Conservation (phyloP, 2,329 filamentous ascomycete genomes). For the Geoglossum cookeanum region DNA sequence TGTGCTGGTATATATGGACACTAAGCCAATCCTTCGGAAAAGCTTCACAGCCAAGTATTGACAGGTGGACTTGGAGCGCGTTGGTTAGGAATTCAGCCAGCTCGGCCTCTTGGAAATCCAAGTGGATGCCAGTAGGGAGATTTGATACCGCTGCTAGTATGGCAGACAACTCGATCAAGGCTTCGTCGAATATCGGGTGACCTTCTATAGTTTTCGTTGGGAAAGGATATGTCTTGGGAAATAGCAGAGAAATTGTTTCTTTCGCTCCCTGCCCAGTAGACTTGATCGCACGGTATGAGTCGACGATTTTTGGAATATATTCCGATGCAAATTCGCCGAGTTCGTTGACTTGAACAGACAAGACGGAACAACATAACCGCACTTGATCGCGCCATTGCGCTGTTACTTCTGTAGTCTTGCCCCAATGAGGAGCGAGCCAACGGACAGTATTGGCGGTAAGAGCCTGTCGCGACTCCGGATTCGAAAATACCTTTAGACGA, state of each 20-base stretch:
- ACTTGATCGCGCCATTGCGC: constrained; percentile 88
- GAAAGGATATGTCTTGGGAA: constrained; percentile 81
- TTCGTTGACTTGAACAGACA: constrained; percentile 67
- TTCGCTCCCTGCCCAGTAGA: constrained; percentile 39
- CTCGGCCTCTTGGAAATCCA: constrained; percentile 57
- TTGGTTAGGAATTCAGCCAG: constrained; percentile 58
- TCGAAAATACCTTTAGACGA: constrained; percentile 59
- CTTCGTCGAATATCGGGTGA: constrained; percentile 57
- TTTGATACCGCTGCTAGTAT: constrained; percentile 68
- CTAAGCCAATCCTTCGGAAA: constrained; percentile 85
- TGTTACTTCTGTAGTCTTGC: constrained; percentile 48
- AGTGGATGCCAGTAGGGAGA: constrained; percentile 51
- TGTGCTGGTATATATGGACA: constrained; percentile 81
- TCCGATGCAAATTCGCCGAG: constrained; percentile 60
- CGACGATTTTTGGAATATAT: constrained; percentile 77
- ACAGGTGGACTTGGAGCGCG: constrained; percentile 68
- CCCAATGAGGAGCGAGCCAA: constrained; percentile 93
- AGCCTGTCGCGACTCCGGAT: constrained; percentile 53
- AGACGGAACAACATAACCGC: constrained; percentile 76
- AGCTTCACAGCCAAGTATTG: constrained; percentile 71
- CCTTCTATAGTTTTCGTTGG: constrained; percentile 47
- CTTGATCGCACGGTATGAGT: constrained; percentile 68
- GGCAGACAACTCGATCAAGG: constrained; percentile 72
- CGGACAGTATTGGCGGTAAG: constrained; percentile 65
- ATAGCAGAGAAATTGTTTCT: constrained; percentile 59